Evolutionary conservation across 2,329 filamentous ascomycete genomes (phyloP), one percentile per base, ranked within the genome.

Genomic region (Fusarium subglutinans): DNA sequence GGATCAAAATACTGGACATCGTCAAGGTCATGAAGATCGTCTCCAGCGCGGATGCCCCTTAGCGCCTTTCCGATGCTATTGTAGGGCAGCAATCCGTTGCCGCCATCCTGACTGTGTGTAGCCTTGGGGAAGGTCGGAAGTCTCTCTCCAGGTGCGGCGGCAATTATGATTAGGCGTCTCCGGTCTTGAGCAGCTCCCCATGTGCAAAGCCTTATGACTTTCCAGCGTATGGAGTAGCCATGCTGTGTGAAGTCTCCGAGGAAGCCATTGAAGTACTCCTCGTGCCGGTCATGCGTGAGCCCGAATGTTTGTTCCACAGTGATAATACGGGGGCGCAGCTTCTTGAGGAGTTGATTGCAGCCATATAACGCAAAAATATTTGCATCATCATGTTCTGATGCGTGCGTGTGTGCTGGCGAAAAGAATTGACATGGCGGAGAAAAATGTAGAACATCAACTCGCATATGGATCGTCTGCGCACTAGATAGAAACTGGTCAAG

Each of bases 271-370:
- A 95, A 91, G 59, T 88, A 90, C 0, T 83, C 81, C 17, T 83
- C 80, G 62, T 91, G 90, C 1, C 85, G 81, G 0, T 87, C 81
- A 28, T 86, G 84, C 0, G 88, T 80, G 2, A 97, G 86, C 0
- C 93, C 94, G 59, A 90, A 91, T 0, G 94, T 95, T 78, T 97
- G 92, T 76, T 97, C 94, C 2, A 97, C 83, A 0, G 94, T 97
- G 4, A 94, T 88, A 0, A 96, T 78, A 0, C 94, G 87, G 0
- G 94, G 94, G 1, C 86, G 87, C 0, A 87, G 80, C 41, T 87
- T 87, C 10, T 86, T 81, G 2, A 96, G 82, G 1, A 95, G 80
- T 8, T 87, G 80, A 3, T 84, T 82, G 58, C 89, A 89, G 0
- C 86, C 83, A 70, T 87, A 89, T 1, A 91, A 78, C 1, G 86